Evolutionary conservation across 768 basidiomycete genomes (phyloP).

Genomic region (Dendrothele bispora): DNA sequence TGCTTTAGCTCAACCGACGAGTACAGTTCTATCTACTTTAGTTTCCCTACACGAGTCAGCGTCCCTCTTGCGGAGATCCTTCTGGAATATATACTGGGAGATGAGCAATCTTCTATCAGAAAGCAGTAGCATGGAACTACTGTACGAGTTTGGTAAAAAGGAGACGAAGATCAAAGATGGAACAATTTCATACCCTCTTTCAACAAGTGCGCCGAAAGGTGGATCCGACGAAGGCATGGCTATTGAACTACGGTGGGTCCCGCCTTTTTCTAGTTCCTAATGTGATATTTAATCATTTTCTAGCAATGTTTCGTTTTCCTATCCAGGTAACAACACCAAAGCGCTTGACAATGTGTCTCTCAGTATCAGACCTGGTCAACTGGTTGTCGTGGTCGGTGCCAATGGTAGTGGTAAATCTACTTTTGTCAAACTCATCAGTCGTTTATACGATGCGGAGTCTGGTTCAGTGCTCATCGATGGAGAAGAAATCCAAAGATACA

Average conservation of each 20-base stretch:
- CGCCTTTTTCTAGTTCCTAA: not conserved
- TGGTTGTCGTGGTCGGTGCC: conserved; percentile 45
- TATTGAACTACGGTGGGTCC: not conserved
- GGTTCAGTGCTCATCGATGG: conserved; percentile 44
- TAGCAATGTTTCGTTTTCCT: conserved; percentile 40
- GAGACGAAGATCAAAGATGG: not conserved
- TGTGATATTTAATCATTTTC: not conserved
- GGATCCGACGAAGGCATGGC: not conserved
- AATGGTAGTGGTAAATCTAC: conserved; percentile 49
- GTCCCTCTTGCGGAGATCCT: not conserved
- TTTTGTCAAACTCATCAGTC: conserved; percentile 39
- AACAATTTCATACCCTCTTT: not conserved
- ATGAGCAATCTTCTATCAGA: not conserved
- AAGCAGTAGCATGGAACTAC: not conserved
- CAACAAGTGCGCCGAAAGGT: not conserved
- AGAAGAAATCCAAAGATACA: conserved; percentile 30
- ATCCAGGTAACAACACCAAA: conserved; percentile 31
- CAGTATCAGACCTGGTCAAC: conserved; percentile 37
- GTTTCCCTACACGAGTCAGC: not conserved
- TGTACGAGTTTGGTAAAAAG: not conserved
- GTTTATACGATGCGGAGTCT: conserved; percentile 28
- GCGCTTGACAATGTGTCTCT: conserved; percentile 35
- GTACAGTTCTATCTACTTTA: not conserved
- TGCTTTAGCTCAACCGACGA: not conserved
- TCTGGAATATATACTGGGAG: not conserved